These are phyloP conservation scores for Ligustrum vulgare DNA, from an alignment of 257 asterid genomes.

Conservation along the genomic window DNA sequence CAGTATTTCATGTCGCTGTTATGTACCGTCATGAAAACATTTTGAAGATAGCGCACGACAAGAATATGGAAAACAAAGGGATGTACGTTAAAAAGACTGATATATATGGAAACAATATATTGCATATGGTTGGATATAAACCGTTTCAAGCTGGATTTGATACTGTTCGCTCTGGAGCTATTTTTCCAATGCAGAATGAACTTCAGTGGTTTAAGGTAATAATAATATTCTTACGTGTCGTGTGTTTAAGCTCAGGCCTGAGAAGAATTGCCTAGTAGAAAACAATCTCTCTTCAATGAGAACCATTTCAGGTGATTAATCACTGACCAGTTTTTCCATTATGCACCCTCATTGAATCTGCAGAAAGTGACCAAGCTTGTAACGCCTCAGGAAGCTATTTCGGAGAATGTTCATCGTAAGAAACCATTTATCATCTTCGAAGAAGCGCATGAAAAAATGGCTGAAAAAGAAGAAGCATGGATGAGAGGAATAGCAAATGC, in stretches of 20 bases:
- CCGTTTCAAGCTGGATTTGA: slow-evolving; percentile 13
- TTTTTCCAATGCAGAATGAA: slow-evolving; percentile 31
- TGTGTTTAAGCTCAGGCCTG: too few relatives aligned
- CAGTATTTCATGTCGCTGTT: slow-evolving; percentile 14
- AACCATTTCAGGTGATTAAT: too few relatives aligned
- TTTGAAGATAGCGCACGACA: slow-evolving; percentile 19
- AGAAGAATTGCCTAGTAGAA: too few relatives aligned
- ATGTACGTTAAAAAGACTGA: too few relatives aligned
- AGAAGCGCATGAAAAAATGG: slow-evolving; percentile 24
- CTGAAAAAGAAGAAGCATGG: slow-evolving; percentile 19
- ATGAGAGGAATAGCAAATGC: slow-evolving; percentile 29
- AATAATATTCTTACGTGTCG: neutral
- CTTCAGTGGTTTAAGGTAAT: slow-evolving; percentile 27
- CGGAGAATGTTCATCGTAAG: slow-evolving; percentile 15
- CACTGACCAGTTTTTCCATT: too few relatives aligned
- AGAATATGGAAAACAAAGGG: neutral
- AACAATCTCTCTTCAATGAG: too few relatives aligned
- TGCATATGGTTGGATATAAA: slow-evolving; percentile 13
- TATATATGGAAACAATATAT: neutral
- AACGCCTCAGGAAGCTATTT: slow-evolving; percentile 9
- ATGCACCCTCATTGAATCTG: too few relatives aligned
- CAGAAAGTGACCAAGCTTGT: slow-evolving; percentile 29
- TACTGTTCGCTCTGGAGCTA: slow-evolving; percentile 16
- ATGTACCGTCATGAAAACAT: neutral
- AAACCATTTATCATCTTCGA: slow-evolving; percentile 23